Evolutionary conservation across 441 rosid genomes (phyloP).

Genomic region (Iberis amara): DNA sequence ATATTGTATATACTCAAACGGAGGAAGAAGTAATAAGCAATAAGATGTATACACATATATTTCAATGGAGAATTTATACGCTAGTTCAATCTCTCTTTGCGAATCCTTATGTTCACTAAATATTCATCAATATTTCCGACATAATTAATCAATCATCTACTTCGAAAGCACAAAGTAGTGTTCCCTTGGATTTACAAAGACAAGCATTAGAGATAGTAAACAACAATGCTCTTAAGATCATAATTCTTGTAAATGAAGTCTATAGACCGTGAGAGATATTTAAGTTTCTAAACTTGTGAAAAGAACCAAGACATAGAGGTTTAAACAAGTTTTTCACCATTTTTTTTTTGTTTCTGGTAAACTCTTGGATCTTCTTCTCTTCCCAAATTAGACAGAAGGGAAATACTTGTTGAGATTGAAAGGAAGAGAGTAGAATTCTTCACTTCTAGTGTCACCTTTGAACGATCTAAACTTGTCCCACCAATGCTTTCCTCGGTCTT

Average conservation of each 20-base stretch:
- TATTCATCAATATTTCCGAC: not conserved
- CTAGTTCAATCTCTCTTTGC: too few relatives aligned
- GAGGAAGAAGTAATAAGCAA: too few relatives aligned
- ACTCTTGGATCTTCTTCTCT: conserved; percentile 25
- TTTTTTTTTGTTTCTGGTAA: conserved; percentile 16
- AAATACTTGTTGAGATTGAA: conserved; percentile 61
- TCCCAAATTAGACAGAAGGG: conserved; percentile 47
- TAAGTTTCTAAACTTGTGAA: conserved; percentile 14
- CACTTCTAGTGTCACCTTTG: conserved; percentile 50
- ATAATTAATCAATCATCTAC: not conserved
- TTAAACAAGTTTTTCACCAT: too few relatives aligned
- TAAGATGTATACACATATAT: too few relatives aligned
- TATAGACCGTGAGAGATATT: conserved; percentile 26
- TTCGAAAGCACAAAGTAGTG: conserved; percentile 24
- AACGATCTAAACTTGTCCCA: conserved; percentile 59
- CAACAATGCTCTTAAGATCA: conserved; percentile 28
- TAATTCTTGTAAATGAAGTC: conserved; percentile 24
- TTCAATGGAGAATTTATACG: too few relatives aligned
- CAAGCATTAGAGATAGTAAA: conserved; percentile 21
- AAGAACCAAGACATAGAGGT: conserved; percentile 16
- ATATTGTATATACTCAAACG: too few relatives aligned
- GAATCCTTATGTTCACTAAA: too few relatives aligned
- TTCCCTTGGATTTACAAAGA: conserved; percentile 30
- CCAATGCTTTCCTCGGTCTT: conserved; percentile 73
- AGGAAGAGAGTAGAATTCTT: conserved; percentile 59